Percentiles rank a stretch among this genome's conserved stretches.
Conservation (phyloP, 73 alveolate genomes). For the Tetrahymena elliotti region DNA sequence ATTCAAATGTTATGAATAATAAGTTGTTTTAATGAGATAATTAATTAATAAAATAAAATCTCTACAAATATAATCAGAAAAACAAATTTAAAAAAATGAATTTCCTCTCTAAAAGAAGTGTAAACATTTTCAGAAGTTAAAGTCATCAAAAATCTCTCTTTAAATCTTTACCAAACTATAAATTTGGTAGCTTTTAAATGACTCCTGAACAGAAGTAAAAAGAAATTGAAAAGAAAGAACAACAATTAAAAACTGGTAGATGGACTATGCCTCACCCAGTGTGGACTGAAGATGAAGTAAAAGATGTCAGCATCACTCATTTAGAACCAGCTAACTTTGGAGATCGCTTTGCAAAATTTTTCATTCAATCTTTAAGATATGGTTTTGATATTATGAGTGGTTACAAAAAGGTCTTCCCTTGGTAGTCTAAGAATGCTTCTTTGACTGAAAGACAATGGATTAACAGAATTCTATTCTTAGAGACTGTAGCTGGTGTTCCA, state of each 20-base stretch:
- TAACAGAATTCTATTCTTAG: constrained; percentile 58
- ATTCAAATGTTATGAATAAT: too few relatives aligned
- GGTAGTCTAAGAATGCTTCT: constrained; percentile 30
- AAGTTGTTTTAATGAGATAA: too few relatives aligned
- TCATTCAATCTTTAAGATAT: constrained; percentile 23
- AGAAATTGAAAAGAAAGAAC: background rate
- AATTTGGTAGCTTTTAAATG: background rate
- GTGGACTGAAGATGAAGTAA: constrained; percentile 12
- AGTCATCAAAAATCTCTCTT: background rate
- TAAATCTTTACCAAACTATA: background rate
- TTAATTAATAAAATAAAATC: background rate
- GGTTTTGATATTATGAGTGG: constrained; percentile 52
- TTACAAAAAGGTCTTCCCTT: constrained; percentile 39
- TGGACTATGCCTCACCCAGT: constrained; percentile 41
- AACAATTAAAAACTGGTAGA: background rate
- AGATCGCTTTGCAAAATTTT: constrained; percentile 34
- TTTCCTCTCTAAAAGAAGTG: background rate
- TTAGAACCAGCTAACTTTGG: constrained; percentile 22
- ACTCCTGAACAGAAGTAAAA: background rate
- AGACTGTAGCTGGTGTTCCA: constrained; percentile 80
- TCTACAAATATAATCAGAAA: too few relatives aligned
- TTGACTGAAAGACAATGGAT: constrained; percentile 56
- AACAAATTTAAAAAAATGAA: background rate
- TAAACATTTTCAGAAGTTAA: background rate
- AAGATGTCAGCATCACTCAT: constrained; percentile 15